Base-by-base conservation (phyloP, 768 basidiomycete genomes). In the Aureoboletus auriporus region DNA sequence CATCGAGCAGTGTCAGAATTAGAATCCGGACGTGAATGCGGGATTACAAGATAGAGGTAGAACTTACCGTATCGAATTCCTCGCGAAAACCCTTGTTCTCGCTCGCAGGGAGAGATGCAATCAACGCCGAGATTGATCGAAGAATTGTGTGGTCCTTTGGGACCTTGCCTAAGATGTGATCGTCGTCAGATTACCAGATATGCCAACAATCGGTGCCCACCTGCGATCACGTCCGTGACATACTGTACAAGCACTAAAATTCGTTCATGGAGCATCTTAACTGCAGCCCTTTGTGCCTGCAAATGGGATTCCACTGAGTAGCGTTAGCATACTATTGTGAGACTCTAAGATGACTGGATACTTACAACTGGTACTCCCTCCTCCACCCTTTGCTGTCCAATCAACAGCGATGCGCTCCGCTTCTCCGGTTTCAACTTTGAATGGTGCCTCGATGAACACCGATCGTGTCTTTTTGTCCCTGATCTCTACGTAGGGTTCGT, bases 321-420 rank as follows among this genome's bases (percentile, higher is more conserved):
- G 12, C 41, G 39, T 44, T 49, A 54, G 41, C 30, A 42, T 39
- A 39, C 29, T 37, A 30, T 14, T 17, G 38, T 9, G 17, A 27
- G 37, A 9, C 1, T 11, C 10, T 13, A 26, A 52, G 50, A 39
- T 30, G 7, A 12, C 23, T 28, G 20, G 31, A 42, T 40, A 75
- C 88, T 70, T 56, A 93, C 92, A 71, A 54, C 83, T 89, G 12
- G 83, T 89, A 37, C 84, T 86, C 53, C 83, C 87, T 27, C 82
- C 88, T 41, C 91, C 89, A 8, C 89, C 89, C 64, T 84, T 82
- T 23, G 90, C 88, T 3, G 90, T 90, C 79, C 92, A 95, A 65
- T 98, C 95, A 0, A 99, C 96, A 6, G 96, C 96, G 53, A 99
- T 97, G 34, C 96, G 84, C 65, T 99, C 96, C 13, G 96, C 96